phyloP scores from a whole-genome alignment of 2,329 filamentous ascomycete species.

The Colletotrichum liriopes region DNA sequence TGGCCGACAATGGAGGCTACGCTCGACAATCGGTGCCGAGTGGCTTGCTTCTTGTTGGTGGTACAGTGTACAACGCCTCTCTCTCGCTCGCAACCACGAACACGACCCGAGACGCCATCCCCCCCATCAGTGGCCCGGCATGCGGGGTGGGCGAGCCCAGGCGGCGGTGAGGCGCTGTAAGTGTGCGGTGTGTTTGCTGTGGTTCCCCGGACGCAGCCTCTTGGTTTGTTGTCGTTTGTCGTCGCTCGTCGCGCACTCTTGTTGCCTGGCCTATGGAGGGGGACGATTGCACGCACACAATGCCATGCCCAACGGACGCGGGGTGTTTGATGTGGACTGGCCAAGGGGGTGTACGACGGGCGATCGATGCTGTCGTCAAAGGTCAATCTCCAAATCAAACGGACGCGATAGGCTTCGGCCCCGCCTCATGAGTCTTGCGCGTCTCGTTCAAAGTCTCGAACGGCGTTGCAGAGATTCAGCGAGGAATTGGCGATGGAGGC shows the following conservation, averaged over 20 bases:
- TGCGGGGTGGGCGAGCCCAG: slow-evolving; percentile 3
- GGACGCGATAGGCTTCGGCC: slow-evolving; percentile 9
- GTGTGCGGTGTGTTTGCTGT: slow-evolving; percentile 5
- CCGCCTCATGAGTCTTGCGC: background rate
- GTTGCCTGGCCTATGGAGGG: background rate
- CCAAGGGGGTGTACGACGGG: background rate
- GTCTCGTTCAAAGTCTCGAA: slow-evolving; percentile 25
- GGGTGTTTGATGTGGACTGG: background rate
- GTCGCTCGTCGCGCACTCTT: background rate
- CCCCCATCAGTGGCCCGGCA: slow-evolving; percentile 28
- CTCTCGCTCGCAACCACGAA: background rate
- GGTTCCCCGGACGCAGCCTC: slow-evolving; percentile 12
- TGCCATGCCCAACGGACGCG: background rate
- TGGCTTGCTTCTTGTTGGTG: slow-evolving; percentile 15
- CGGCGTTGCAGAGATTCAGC: slow-evolving; percentile 33
- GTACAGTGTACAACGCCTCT: slow-evolving; percentile 1
- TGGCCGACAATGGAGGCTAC: background rate
- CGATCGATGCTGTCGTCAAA: slow-evolving; percentile 5
- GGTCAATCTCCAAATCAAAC: slow-evolving; percentile 20
- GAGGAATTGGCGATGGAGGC: slow-evolving; percentile 7
- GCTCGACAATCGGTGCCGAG: background rate
- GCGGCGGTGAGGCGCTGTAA: slow-evolving; percentile 25
- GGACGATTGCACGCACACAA: too few species aligned
- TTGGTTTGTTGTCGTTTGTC: slow-evolving; percentile 4
- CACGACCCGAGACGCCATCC: background rate